phyloP scores from a whole-genome alignment of 192 early-diverging fungal genomes.

The Piromyces finnis region DNA sequence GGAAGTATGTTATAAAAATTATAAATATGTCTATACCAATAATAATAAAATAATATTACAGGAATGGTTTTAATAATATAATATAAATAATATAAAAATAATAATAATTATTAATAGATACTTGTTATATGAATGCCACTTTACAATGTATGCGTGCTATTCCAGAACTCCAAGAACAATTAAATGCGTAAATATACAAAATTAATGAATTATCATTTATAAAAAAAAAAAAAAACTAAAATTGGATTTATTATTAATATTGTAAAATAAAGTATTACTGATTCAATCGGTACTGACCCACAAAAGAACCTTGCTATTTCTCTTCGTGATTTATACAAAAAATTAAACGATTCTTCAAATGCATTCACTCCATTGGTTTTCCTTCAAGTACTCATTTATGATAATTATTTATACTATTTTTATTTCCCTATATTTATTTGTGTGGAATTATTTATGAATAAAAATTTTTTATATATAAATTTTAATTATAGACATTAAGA shows the following conservation, averaged over 20 bases:
- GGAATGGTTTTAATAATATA: not conserved
- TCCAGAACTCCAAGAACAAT: slow-evolving; percentile 50
- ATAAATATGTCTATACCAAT: not conserved
- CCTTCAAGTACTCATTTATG: slow-evolving; percentile 26
- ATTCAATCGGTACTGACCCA: slow-evolving; percentile 22
- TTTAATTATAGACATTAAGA: slow-evolving; percentile 33
- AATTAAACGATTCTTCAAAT: slow-evolving; percentile 48
- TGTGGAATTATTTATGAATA: too few relatives aligned
- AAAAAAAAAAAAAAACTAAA: too few relatives aligned
- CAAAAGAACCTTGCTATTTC: slow-evolving; percentile 45
- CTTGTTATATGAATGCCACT: slow-evolving; percentile 54
- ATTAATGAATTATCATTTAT: too few relatives aligned
- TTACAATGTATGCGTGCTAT: slow-evolving; percentile 83
- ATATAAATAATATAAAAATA: slow-evolving; percentile 77
- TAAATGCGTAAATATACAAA: slow-evolving; percentile 17
- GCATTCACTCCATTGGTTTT: slow-evolving; percentile 64
- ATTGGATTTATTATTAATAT: too few relatives aligned
- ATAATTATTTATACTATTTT: not conserved
- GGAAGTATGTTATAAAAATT: not conserved
- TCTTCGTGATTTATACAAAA: slow-evolving; percentile 51
- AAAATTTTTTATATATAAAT: not conserved
- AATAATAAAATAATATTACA: not conserved
- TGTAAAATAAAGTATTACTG: slow-evolving; percentile 3
- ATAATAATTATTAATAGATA: slow-evolving; percentile 31
- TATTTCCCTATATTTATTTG: too few relatives aligned